Evolutionary conservation across 2,329 filamentous ascomycete genomes (phyloP), one percentile per base, ranked within the genome.

Genomic region (Pseudovirgaria hyperparasitica): DNA sequence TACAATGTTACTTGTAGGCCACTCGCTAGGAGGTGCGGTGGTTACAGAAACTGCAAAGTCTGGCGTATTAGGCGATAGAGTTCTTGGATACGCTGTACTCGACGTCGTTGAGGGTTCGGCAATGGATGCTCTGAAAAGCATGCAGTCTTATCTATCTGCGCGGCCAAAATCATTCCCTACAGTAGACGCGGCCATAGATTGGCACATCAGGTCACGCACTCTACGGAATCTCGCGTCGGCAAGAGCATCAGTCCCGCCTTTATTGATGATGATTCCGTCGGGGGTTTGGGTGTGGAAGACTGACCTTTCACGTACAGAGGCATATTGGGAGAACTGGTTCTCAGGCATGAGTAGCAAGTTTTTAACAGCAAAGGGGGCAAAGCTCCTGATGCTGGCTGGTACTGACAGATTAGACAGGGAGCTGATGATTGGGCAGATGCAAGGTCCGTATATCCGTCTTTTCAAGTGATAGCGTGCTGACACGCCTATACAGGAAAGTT

Each of bases 271-370:
- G 43, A 49, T 42, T 5, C 35, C 46, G 1, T 46, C 50, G 5
- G 52, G 50, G 8, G 44, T 46, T 10, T 92, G 81, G 79, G 67
- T 67, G 31, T 98, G 90, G 90, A 67, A 76, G 38, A 96, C 90
- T 3, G 76, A 94, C 46, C 64, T 96, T 15, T 72, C 67, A 1
- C 72, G 72, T 19, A 96, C 90, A 6, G 79, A 92, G 45, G 74
- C 80, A 1, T 96, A 86, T 52, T 98, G 87, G 87, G 77, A 90
- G 51, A 79, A 74, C 38, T 98, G 87, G 87, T 96, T 94, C 46
- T 65, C 72, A 8, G 85, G 85, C 0, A 64, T 96, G 42, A 92
- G 82, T 51, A 72, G 71, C 42, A 93, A 92, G 56, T 98, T 96
- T 47, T 63, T 94, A 22, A 67, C 65, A 27, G 82, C 80, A 0